Percentiles rank a stretch among this genome's conserved stretches.
Conservation (phyloP, 164 flowering plant genomes). For the Kalanchoe fedtschenkoi region DNA sequence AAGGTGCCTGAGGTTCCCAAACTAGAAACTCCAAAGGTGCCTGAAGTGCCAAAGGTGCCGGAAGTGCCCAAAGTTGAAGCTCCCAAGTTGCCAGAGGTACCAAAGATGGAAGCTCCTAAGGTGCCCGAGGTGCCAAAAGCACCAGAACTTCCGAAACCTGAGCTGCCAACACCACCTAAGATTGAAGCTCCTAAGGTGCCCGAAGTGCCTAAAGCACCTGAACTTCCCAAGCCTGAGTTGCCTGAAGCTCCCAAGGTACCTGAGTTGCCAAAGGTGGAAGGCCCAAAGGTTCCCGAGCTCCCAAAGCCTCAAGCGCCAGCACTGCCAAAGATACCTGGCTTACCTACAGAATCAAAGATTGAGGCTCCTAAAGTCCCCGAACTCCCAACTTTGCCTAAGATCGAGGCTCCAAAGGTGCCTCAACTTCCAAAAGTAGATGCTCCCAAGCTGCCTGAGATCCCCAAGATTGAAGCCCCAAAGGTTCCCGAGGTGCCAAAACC, state of each 20-base stretch:
- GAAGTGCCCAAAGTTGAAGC: background rate
- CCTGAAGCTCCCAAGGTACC: background rate
- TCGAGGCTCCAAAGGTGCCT: slow-evolving; percentile 14
- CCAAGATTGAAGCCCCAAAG: background rate
- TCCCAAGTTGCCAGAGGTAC: background rate
- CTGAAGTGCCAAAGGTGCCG: background rate
- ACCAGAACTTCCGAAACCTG: background rate
- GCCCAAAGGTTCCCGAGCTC: background rate
- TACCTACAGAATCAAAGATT: background rate
- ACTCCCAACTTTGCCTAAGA: slow-evolving; percentile 1
- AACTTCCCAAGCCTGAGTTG: background rate
- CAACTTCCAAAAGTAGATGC: background rate
- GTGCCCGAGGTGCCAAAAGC: background rate
- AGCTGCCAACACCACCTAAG: slow-evolving; percentile 1
- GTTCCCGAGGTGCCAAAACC: background rate
- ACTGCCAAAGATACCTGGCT: background rate
- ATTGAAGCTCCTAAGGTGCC: slow-evolving; percentile 1
- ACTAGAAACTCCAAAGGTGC: background rate
- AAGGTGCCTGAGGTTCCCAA: background rate
- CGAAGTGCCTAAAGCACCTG: background rate
- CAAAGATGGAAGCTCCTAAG: background rate
- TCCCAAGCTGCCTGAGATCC: background rate
- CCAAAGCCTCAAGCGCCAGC: background rate
- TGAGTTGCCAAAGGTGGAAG: background rate
- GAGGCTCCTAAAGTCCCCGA: background rate